These are phyloP conservation scores for Scortechinia acanthostroma DNA, from an alignment of 2,329 filamentous ascomycete species.

Conservation along the genomic window DNA sequence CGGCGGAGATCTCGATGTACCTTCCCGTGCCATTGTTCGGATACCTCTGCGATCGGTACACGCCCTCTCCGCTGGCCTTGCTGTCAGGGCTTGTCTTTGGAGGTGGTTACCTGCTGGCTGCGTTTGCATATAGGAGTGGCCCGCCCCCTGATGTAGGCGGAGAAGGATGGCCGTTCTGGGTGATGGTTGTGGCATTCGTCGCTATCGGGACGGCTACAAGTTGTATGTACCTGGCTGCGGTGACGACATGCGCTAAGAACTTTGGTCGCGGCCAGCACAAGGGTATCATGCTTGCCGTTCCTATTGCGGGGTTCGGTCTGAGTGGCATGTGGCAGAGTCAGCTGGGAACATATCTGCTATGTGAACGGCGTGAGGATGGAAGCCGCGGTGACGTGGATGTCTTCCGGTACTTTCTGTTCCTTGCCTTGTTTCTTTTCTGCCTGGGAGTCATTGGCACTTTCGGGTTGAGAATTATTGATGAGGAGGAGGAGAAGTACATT, in stretches of 20 bases:
- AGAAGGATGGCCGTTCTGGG: slow-evolving; percentile 48
- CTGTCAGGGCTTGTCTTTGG: slow-evolving; percentile 52
- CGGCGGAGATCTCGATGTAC: slow-evolving; percentile 1
- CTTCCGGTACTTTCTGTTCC: slow-evolving; percentile 58
- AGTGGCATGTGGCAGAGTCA: slow-evolving; percentile 69
- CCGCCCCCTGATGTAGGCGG: slow-evolving; percentile 3
- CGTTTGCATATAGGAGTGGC: slow-evolving; percentile 38
- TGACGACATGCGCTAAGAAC: slow-evolving; percentile 67
- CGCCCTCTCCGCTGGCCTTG: slow-evolving; percentile 47
- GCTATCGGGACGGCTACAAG: slow-evolving; percentile 54
- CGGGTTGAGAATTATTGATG: slow-evolving; percentile 49
- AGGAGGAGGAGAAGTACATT: slow-evolving; percentile 50
- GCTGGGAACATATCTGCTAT: slow-evolving; percentile 50
- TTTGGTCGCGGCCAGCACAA: slow-evolving; percentile 49
- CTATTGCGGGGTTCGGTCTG: slow-evolving; percentile 61
- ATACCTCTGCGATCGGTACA: slow-evolving; percentile 52
- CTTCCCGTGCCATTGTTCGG: not conserved
- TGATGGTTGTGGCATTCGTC: slow-evolving; percentile 59
- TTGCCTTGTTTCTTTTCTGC: slow-evolving; percentile 42
- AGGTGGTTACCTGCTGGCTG: slow-evolving; percentile 54
- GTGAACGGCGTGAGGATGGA: slow-evolving; percentile 39
- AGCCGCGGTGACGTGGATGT: slow-evolving; percentile 32
- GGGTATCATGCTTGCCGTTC: slow-evolving; percentile 56
- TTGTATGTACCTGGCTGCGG: slow-evolving; percentile 61
- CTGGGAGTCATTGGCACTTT: slow-evolving; percentile 50